These are phyloP conservation scores for Xylaria venustula DNA, from an alignment of 495 filamentous ascomycete species.

Conservation along the genomic window DNA sequence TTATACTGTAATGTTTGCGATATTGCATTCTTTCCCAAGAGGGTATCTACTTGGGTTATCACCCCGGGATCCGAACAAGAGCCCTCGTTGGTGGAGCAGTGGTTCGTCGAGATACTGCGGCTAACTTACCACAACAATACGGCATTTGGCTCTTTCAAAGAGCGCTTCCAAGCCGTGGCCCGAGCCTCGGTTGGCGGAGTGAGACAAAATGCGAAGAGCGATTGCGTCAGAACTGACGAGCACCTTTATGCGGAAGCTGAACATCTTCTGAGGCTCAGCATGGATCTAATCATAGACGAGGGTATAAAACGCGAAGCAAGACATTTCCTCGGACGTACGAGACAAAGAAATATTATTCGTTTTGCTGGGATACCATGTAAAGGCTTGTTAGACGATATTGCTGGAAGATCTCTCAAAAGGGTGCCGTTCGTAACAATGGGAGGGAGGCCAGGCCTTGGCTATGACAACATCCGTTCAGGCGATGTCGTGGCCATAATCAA, in stretches of 20 bases:
- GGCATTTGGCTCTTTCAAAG: background rate
- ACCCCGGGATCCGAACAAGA: background rate
- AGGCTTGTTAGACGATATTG: background rate
- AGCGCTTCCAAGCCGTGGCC: conserved; percentile 10
- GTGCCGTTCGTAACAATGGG: conserved; percentile 12
- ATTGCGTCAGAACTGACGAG: too few relatives aligned
- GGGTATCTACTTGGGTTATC: background rate
- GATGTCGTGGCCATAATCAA: conserved; percentile 13
- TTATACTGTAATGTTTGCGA: too few relatives aligned
- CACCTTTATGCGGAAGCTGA: too few relatives aligned
- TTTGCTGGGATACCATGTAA: background rate
- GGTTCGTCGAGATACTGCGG: background rate
- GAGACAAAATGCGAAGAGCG: background rate
- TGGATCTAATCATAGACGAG: too few relatives aligned
- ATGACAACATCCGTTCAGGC: conserved; percentile 5
- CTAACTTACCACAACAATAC: background rate
- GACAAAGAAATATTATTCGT: background rate
- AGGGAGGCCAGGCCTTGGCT: conserved; percentile 13
- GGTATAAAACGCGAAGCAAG: too few relatives aligned
- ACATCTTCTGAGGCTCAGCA: too few relatives aligned
- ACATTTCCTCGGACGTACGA: too few relatives aligned
- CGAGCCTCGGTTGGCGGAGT: conserved; percentile 2
- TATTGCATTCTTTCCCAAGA: too few relatives aligned
- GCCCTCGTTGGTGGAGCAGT: background rate
- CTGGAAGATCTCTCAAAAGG: background rate